These are phyloP conservation scores for Hypericum perforatum DNA, from an alignment of 345 rosid genomes.

Conservation along the genomic window DNA sequence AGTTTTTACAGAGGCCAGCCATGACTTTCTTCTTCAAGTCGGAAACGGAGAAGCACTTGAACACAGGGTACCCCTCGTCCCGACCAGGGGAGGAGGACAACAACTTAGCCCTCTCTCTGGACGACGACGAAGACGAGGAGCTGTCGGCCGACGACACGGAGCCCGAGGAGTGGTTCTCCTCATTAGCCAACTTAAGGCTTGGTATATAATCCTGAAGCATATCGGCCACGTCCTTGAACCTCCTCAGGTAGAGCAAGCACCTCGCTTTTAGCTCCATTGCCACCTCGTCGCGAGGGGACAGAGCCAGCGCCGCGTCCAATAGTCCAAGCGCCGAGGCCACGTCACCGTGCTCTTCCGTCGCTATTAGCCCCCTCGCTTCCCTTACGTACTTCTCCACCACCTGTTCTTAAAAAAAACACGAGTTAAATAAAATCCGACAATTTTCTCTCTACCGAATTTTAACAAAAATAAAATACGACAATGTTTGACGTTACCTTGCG, in stretches of 20 bases:
- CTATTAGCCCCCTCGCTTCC: conserved; percentile 63
- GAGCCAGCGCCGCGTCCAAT: conserved; percentile 63
- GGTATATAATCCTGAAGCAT: conserved; percentile 89
- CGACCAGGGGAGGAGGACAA: conserved; percentile 8
- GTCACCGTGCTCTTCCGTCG: conserved; percentile 50
- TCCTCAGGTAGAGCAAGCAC: conserved; percentile 49
- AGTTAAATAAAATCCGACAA: background rate
- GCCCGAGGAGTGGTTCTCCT: conserved; percentile 29
- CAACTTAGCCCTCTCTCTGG: background rate
- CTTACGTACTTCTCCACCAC: conserved; percentile 61
- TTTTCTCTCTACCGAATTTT: background rate
- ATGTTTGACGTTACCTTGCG: conserved; percentile 41
- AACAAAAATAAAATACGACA: background rate
- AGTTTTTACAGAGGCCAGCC: conserved; percentile 68
- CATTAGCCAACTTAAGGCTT: conserved; percentile 46
- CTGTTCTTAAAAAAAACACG: conserved; percentile 16
- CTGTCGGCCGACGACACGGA: conserved; percentile 36
- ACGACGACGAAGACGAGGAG: conserved; percentile 33
- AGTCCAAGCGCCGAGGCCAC: conserved; percentile 55
- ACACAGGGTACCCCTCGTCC: conserved; percentile 35
- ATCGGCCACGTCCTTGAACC: conserved; percentile 66
- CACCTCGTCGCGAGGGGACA: conserved; percentile 64
- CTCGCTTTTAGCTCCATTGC: conserved; percentile 82
- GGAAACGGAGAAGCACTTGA: conserved; percentile 68
- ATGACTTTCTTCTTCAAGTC: conserved; percentile 84